Percentiles rank a stretch among this genome's conserved stretches.
Conservation (phyloP, 805 yeast genomes). For the Candida verbasci region DNA sequence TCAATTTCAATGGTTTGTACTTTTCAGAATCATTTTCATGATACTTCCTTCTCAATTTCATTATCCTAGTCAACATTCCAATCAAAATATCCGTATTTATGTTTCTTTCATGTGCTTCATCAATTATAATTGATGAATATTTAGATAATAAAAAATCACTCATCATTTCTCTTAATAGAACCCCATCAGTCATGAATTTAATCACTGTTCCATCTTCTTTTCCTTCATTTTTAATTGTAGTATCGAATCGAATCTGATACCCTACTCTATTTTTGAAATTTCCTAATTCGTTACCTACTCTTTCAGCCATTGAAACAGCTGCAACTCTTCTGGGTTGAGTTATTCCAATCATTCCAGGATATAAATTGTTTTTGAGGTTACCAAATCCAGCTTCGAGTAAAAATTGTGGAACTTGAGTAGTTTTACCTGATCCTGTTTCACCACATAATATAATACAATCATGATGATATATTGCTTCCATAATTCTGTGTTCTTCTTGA, state of each 20-base stretch:
- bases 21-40: slow-evolving; percentile 43
- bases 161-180: slow-evolving; percentile 88
- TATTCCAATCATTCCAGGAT: slow-evolving; percentile 91
- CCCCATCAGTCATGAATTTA: slow-evolving; percentile 95
- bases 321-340: slow-evolving; percentile 97
- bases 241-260: slow-evolving; percentile 79
- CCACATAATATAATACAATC: slow-evolving; percentile 92
- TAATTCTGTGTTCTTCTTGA: slow-evolving; percentile 83
- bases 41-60: slow-evolving; percentile 60
- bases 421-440: slow-evolving; percentile 98
- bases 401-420: slow-evolving; percentile 97
- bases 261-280: slow-evolving; percentile 67
- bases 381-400: slow-evolving; percentile 92
- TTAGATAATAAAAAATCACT: slow-evolving; percentile 73
- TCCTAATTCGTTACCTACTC: slow-evolving; percentile 76
- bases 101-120: slow-evolving; percentile 97
- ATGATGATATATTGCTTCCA: slow-evolving; percentile 94
- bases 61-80: slow-evolving; percentile 88
- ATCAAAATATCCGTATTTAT: slow-evolving; percentile 93
- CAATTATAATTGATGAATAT: slow-evolving; percentile 84
- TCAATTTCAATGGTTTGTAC: slow-evolving; percentile 65
- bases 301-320: slow-evolving; percentile 83
- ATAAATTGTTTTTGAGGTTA: slow-evolving; percentile 43
- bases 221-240: slow-evolving; percentile 52
- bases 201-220: slow-evolving; percentile 51